These are phyloP conservation scores for Kalmusia sp. DNA, from an alignment of 2,329 filamentous ascomycete species.

Conservation along the genomic window DNA sequence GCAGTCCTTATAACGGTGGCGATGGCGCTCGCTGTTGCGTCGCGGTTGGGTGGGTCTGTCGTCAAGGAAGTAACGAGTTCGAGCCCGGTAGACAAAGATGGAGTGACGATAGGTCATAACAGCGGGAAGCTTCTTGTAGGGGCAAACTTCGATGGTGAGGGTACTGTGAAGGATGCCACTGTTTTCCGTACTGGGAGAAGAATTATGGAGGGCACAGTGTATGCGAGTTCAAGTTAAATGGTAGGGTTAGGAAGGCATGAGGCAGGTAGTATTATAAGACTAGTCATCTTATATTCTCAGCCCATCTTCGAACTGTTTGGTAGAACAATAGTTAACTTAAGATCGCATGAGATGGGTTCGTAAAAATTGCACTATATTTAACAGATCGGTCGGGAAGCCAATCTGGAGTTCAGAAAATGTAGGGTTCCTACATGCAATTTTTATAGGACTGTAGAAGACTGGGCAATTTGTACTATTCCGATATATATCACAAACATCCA, in stretches of 20 bases:
- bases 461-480: too few species aligned
- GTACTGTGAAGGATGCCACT: slow-evolving; percentile 20
- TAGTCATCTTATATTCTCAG: too few species aligned
- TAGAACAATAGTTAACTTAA: too few species aligned
- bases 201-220: slow-evolving; percentile 34
- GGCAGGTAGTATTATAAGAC: too few species aligned
- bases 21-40: slow-evolving; percentile 44
- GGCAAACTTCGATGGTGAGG: slow-evolving; percentile 23
- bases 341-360: too few species aligned
- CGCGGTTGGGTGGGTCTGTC: slow-evolving; percentile 24
- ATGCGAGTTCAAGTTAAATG: slow-evolving; percentile 20
- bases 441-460: too few species aligned
- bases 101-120: slow-evolving; percentile 33
- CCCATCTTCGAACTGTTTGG: too few species aligned
- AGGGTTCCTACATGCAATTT: too few species aligned
- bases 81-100: slow-evolving; percentile 18
- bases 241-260: neutral
- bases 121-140: slow-evolving; percentile 32
- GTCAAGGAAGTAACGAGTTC: slow-evolving; percentile 20
- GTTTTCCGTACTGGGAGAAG: slow-evolving; percentile 34
- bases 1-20: slow-evolving; percentile 46
- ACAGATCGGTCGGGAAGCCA: too few species aligned
- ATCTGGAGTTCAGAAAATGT: too few species aligned
- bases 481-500: too few species aligned
- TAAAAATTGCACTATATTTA: too few species aligned